Percentiles rank a stretch among this genome's conserved stretches.
Evolutionary conservation across 2,329 filamentous ascomycete species (phyloP).

Genomic region (Fusarium nanum): DNA sequence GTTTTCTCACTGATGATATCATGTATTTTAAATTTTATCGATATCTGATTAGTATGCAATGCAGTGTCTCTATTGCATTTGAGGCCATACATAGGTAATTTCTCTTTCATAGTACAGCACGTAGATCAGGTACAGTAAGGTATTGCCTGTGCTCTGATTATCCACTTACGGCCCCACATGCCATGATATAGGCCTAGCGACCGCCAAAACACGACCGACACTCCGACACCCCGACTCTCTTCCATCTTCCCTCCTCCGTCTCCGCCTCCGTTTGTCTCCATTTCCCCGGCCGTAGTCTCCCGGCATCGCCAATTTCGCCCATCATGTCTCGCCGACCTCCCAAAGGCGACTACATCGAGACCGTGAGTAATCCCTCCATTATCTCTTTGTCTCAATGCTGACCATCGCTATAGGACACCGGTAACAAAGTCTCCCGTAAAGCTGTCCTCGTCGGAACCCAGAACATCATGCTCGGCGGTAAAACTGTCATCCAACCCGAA

Average conservation of each 20-base stretch:
- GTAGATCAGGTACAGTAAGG: background rate
- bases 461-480: conserved; percentile 97
- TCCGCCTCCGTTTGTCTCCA: conserved; percentile 2
- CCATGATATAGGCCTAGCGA: conserved; percentile 29
- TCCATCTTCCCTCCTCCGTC: conserved; percentile 19
- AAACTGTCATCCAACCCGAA: conserved; percentile 94
- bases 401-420: conserved; percentile 76
- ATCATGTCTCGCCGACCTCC: conserved; percentile 80
- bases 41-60: background rate
- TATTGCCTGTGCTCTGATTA: background rate
- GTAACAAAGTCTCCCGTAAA: conserved; percentile 96
- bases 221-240: conserved; percentile 19
- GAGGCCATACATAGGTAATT: conserved; percentile 3
- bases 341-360: conserved; percentile 97
- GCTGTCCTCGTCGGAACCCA: conserved; percentile 93
- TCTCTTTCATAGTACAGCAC: too few species aligned
- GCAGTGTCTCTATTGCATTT: conserved; percentile 5
- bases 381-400: background rate
- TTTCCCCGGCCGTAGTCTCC: conserved; percentile 19
- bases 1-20: background rate
- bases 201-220: conserved; percentile 20
- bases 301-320: conserved; percentile 32
- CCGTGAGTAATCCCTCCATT: conserved; percentile 64
- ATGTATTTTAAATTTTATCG: background rate
- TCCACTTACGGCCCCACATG: conserved; percentile 34